These are phyloP conservation scores for Rhizoclosmatium sp. DNA, from an alignment of 192 early-diverging fungal genomes.

Conservation along the genomic window DNA sequence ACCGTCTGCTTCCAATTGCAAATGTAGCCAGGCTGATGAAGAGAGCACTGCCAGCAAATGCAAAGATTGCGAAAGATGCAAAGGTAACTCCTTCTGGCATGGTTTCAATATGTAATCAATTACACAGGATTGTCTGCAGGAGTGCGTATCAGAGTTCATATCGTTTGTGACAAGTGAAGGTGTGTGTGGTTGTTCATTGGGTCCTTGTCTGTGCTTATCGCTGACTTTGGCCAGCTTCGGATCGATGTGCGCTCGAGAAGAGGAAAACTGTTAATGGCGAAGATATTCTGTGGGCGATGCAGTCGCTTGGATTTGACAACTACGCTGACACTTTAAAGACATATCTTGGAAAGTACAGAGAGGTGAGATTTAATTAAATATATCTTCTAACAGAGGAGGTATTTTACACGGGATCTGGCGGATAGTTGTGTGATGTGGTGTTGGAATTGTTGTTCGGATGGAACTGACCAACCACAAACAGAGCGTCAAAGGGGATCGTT, in stretches of 20 bases:
- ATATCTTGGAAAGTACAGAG: slow-evolving; percentile 89
- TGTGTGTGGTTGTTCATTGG: slow-evolving; percentile 29
- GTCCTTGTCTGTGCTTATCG: background rate
- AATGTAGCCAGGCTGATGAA: slow-evolving; percentile 98
- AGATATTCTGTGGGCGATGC: slow-evolving; percentile 98
- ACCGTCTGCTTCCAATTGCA: slow-evolving; percentile 95
- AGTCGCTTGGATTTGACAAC: slow-evolving; percentile 97
- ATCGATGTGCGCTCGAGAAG: slow-evolving; percentile 93
- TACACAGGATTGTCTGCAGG: slow-evolving; percentile 83
- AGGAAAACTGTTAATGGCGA: slow-evolving; percentile 98
- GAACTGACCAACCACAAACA: background rate
- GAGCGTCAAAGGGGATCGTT: background rate
- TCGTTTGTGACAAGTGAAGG: slow-evolving; percentile 97
- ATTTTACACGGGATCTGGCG: background rate
- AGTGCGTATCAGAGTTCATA: slow-evolving; percentile 99
- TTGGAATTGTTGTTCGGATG: background rate
- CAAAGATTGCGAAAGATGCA: slow-evolving; percentile 98
- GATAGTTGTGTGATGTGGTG: background rate
- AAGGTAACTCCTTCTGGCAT: slow-evolving; percentile 55
- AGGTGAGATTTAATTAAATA: slow-evolving; percentile 59
- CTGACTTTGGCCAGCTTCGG: slow-evolving; percentile 70
- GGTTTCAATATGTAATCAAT: background rate
- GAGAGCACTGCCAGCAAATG: slow-evolving; percentile 92
- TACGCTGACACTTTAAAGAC: slow-evolving; percentile 90
- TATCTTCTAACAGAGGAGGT: background rate